These are phyloP conservation scores for Fraxinus quadrangulata DNA, from an alignment of 257 asterid species.

Conservation along the genomic window DNA sequence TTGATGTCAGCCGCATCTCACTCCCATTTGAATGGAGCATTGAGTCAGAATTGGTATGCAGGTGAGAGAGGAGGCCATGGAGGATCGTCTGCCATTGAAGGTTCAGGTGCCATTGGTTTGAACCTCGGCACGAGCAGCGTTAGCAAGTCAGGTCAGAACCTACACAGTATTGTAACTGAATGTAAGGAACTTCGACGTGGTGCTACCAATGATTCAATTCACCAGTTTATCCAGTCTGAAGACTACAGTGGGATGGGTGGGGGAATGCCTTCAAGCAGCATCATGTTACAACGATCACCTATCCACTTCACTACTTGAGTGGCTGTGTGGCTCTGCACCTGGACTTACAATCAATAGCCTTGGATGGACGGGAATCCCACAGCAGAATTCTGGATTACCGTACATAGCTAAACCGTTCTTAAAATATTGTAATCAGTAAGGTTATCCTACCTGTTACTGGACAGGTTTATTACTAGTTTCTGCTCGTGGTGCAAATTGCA, in stretches of 20 bases:
- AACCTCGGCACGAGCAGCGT: slow-evolving; percentile 44
- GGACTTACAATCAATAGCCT: slow-evolving; percentile 49
- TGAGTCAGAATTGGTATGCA: slow-evolving; percentile 54
- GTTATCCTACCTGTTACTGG: not conserved
- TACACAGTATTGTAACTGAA: slow-evolving; percentile 74
- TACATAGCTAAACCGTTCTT: slow-evolving; percentile 45
- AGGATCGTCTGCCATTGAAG: slow-evolving; percentile 58
- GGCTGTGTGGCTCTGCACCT: slow-evolving; percentile 45
- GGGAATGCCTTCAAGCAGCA: slow-evolving; percentile 51
- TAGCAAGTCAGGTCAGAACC: slow-evolving; percentile 61
- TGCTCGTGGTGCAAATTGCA: not conserved
- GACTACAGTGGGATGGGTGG: slow-evolving; percentile 40
- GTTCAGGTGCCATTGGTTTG: slow-evolving; percentile 32
- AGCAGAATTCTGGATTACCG: slow-evolving; percentile 47
- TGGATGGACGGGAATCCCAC: slow-evolving; percentile 58
- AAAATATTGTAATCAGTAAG: slow-evolving; percentile 73
- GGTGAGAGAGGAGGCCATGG: slow-evolving; percentile 50
- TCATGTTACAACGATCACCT: slow-evolving; percentile 43
- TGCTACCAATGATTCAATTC: slow-evolving; percentile 42
- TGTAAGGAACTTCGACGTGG: slow-evolving; percentile 54
- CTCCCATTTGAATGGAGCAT: not conserved
- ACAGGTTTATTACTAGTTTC: not conserved
- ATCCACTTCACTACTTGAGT: slow-evolving; percentile 52
- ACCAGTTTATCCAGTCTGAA: slow-evolving; percentile 50
- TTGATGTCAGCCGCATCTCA: slow-evolving; percentile 44